Evolutionary conservation across 305 asterid genomes (phyloP), one percentile per base, ranked within the genome.

Genomic region (Stenogyne calaminthoides): DNA sequence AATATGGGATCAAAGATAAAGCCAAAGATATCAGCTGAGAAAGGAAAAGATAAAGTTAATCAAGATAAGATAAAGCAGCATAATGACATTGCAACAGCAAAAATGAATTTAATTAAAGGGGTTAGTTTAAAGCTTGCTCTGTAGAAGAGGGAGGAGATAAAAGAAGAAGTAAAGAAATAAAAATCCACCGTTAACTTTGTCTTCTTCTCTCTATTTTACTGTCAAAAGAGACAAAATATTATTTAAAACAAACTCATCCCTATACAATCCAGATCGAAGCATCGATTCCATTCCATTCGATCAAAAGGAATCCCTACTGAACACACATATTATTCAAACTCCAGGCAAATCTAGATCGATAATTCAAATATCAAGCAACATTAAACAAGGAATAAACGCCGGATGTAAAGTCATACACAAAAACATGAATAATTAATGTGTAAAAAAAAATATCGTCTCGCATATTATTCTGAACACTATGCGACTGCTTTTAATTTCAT

Each of bases 231-330:
- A 80, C 85, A 80, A 68, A 81, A 54, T 10, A 64, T 52, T 65
- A 70, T 68, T 74, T 64, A 74, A 81, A 64, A 71, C 62, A 60
- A 65, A 60, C 49, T 54, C 44, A 74, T 65, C 76, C 49, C 76
- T 54, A 63, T 64, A 51, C 67, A 76, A 73, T 79, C 86, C 83
- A 82, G 92, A 88, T 89, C 77, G 86, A 85, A 80, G 83, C 77
- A 78, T 69, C 78, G 78, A 74, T 79, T 78, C 82, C 72, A 63
- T 58, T 74, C 78, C 71, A 70, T 55, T 60, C 70, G 49, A 36
- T 36, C 74, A 20, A 57, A 27, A 49, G 57, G 66, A 60, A 40
- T 72, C 61, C 55, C 55, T 67, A 70, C 51, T 55, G 64, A 49
- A 56, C 64, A 60, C 70, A 46, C 19, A 69, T 3, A 15, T 49